Base-by-base conservation (phyloP, 208 protist species). In the Trichomonas gallinae region DNA sequence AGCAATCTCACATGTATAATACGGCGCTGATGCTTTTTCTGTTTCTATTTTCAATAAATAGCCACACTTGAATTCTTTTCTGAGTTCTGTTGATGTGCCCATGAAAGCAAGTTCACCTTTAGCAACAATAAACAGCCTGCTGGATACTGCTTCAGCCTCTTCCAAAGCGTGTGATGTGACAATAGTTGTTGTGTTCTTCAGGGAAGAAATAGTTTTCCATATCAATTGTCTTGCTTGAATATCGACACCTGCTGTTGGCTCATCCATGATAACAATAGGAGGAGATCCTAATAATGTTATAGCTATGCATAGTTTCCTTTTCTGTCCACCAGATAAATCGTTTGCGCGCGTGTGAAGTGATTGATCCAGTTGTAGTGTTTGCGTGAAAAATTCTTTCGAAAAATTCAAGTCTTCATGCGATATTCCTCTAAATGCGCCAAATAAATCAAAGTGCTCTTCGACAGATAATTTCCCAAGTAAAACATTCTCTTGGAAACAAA, bases 401-500 rank as follows among this genome's bases (percentile, higher is more conserved):
- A 13, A 11, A 88, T n/a, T n/a, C 10, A 88, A 38, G 10, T 9
- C 10, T 44, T 88, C n/a, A 38, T 9, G 82, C 36, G 23, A 42
- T 44, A 88, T 34, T 11, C 93, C 93, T 51, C 51, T 46, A 46
- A 96, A 82, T 44, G 49, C 49, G 21, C 49, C 93, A 46, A 82
- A 96, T 11, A 96, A 82, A 17, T 96, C 0, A 0, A 96, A 96
- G 21, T 96, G 36, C 63, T 96, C 93, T 44, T 49, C 0, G 26
- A 96, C 49, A 45, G 49, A 81, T 48, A 96, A 81, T 82, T 21
- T 21, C 1, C 11, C 11, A 96, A 96, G 45, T 0, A 96, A 15
- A 45, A 81, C 93, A 34, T 81, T 96, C 38, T 34, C 46, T 82
- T 96, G 93, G 40, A 81, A 81, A 45, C 93, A 96, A 45, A 48